phyloP scores from a whole-genome alignment of 495 filamentous ascomycete genomes.

The Aspergillus bertholletiae region DNA sequence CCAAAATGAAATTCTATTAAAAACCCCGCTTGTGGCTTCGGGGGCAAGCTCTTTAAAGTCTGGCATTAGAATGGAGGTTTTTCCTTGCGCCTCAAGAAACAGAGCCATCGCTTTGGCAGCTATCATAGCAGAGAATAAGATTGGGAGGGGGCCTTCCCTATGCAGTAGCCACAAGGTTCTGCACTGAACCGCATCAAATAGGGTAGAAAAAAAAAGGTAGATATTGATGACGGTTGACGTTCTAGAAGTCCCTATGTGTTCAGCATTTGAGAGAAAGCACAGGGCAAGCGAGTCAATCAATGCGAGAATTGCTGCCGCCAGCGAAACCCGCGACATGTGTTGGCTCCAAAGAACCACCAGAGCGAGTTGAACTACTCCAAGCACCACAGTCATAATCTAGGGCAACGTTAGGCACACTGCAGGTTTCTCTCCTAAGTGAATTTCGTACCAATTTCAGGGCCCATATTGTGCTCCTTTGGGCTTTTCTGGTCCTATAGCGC shows the following conservation, averaged over 20 bases:
- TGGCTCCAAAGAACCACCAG: neutral
- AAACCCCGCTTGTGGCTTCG: slow-evolving; percentile 50
- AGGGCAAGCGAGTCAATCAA: neutral
- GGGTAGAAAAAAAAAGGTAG: neutral
- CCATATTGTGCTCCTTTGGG: neutral
- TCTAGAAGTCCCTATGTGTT: neutral
- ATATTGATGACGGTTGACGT: neutral
- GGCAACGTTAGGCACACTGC: neutral
- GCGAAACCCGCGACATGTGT: neutral
- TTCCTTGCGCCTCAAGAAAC: slow-evolving; percentile 49
- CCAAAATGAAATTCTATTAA: slow-evolving; percentile 46
- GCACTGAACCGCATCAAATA: neutral
- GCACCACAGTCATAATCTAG: neutral
- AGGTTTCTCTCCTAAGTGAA: neutral
- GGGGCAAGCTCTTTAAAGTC: slow-evolving; percentile 36
- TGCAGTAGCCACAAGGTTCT: slow-evolving; percentile 5
- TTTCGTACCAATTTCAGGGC: neutral
- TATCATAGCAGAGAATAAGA: slow-evolving; percentile 1
- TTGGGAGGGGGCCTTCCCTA: neutral
- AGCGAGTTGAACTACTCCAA: neutral
- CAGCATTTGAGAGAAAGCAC: neutral
- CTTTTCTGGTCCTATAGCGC: neutral
- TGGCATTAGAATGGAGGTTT: slow-evolving; percentile 37
- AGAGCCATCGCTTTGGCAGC: slow-evolving; percentile 40
- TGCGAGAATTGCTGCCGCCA: neutral